Evolutionary conservation across 352 stramenopile genomes (phyloP), one percentile per base, ranked within the genome.

Genomic region (Pythium pyrilobum): DNA sequence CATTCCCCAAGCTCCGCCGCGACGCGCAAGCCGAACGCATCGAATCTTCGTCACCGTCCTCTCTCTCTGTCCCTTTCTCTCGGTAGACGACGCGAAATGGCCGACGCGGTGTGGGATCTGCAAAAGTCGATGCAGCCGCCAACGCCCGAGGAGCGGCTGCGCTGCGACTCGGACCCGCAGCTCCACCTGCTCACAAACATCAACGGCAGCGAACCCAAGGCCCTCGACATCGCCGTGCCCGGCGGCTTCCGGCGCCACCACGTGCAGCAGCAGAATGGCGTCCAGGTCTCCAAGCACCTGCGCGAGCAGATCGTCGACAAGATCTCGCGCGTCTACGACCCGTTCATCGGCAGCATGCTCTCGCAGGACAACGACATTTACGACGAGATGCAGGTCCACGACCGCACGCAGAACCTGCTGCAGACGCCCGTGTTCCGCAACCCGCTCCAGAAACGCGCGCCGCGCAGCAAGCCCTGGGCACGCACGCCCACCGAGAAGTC

Each of bases 281-380:
- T 53, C 34, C 69, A 71, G 21, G 75, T 87, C 9, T 89, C 77
- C 3, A 70, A 69, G 64, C 65, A 68, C 4, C 59, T 90, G 37
- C 77, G 80, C 25, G 60, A 85, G 39, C 69, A 85, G 52, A 92
- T 92, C 62, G 66, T 89, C 31, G 69, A 85, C 44, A 71, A 73
- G 36, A 87, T 92, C 45, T 71, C 77, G 45, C 75, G 64, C 44
- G 80, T 91, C 45, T 92, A 92, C 69, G 74, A 92, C 47, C 80
- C 80, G 31, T 89, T 92, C 51, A 92, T 92, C 48, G 77, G 76
- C 47, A 89, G 62, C 54, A 89, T 91, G 43, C 54, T 92, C 27
- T 86, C 77, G 43, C 82, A 92, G 44, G 81, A 90, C 67, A 89
- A 89, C 59, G 82, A 92, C 59, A 54, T 72, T 31, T 92, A 82